Evolutionary conservation across 2,329 filamentous ascomycete genomes (phyloP), one percentile per base, ranked within the genome.

Genomic region (Beauveria caledonica): DNA sequence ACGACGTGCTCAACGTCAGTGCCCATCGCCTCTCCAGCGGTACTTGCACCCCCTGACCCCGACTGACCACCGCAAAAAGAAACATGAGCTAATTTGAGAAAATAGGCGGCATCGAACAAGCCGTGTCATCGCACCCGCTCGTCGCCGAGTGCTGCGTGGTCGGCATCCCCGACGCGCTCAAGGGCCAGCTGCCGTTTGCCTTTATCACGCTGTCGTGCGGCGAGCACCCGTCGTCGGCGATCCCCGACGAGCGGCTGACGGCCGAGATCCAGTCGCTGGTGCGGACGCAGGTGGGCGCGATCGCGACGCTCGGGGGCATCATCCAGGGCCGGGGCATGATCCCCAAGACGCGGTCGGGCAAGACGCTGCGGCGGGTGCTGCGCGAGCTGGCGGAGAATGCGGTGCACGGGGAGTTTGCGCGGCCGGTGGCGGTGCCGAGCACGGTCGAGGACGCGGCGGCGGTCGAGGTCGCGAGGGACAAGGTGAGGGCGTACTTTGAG

Each of bases 1-100:
- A 97, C 75, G 92, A 97, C 72, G 88, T 97, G 62, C 92, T 97
- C 69, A 97, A 97, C 69, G 92, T 96, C n/a, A 92, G 92, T 45
- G 92, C 92, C 5, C 92, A 97, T 76, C 84, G 92, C 15, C 86
- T 97, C 63, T 93, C 89, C 64, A 96, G 92, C 11, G 90, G 89
- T 89, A 78, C 4, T 51, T 50, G 17, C 67, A 33, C 1, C 33
- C 33, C 19, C 11, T n/a, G n/a, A 11, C 11, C 23, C 6, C 13
- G 17, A 15, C 21, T 10, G 19, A 9, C n/a, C n/a, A n/a, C n/a
- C n/a, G n/a, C n/a, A n/a, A 1, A 9, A 23, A n/a, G 6, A 10
- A 27, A n/a, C 13, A 29, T 17, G 33, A 36, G 48, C 23, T 8
- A 36, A 36, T 7, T 8, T 36, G 33, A 33, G 4, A 11, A 33